A percentile compares a stretch with the other conserved stretches of the same genome.
Conservation (phyloP, 129 eudicot genomes). For the Logfia minima region DNA sequence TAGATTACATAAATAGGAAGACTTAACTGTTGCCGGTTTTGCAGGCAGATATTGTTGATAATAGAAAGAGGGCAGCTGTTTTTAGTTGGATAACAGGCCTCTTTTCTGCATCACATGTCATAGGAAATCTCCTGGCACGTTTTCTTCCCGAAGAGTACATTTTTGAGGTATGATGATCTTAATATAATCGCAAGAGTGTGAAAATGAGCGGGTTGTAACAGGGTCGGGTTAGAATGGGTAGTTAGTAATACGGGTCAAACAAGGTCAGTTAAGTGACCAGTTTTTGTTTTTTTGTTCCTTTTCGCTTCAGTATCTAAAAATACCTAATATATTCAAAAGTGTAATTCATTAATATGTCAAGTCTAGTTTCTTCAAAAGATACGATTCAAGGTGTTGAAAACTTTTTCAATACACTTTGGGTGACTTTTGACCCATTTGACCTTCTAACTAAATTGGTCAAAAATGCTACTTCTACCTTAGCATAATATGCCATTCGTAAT, state of each 20-base stretch:
- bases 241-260: background rate
- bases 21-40: background rate
- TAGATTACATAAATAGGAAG: background rate
- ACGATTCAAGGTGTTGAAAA: background rate
- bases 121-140: slow-evolving; percentile 83
- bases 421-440: background rate
- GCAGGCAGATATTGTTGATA: slow-evolving; percentile 87
- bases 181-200: background rate
- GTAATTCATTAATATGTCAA: background rate
- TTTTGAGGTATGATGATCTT: slow-evolving; percentile 52
- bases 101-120: slow-evolving; percentile 84
- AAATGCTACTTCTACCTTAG: background rate
- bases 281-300: background rate
- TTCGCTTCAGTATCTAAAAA: background rate
- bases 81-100: slow-evolving; percentile 92
- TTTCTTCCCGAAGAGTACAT: slow-evolving; percentile 78
- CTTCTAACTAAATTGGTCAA: background rate
- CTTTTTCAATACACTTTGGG: background rate
- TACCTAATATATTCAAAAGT: background rate
- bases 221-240: background rate
- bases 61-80: slow-evolving; percentile 65
- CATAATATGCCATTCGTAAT: slow-evolving; percentile 2
- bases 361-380: background rate
- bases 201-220: background rate
- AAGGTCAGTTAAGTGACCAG: background rate